Conservation (phyloP, 108 stramenopile genomes). For the Nannochloropsis salina region DNA sequence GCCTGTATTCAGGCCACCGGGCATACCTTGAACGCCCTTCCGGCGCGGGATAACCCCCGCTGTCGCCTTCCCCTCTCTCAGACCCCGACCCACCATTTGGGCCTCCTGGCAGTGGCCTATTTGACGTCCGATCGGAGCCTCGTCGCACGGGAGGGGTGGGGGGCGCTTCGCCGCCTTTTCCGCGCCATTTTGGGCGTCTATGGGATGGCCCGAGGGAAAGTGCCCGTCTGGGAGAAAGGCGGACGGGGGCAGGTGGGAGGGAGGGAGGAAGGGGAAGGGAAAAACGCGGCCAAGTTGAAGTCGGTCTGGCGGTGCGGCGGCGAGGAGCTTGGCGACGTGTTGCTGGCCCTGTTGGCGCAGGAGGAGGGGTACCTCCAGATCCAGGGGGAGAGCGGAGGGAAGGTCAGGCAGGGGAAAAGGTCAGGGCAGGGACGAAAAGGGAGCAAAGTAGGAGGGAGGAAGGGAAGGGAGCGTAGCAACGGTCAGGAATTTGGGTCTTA, state of each 20-base stretch:
- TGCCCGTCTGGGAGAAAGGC: not conserved
- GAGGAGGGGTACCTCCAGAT: not conserved
- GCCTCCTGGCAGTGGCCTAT: not conserved
- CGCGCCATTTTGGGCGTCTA: not conserved
- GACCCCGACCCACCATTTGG: not conserved
- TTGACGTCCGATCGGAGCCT: not conserved
- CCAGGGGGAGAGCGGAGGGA: not conserved
- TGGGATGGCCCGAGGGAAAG: not conserved
- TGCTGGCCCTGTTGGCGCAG: slow-evolving; percentile 9
- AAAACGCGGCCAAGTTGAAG: not conserved
- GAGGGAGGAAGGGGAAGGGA: not conserved
- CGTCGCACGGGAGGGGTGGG: not conserved
- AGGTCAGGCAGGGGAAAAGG: not conserved
- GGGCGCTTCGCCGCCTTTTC: not conserved
- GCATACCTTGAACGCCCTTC: not conserved
- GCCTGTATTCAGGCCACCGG: not conserved
- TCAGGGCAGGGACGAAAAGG: not conserved
- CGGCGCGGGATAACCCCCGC: not conserved
- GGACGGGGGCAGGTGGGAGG: not conserved
- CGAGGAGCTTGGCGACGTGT: not conserved
- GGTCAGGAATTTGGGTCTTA: too few relatives aligned
- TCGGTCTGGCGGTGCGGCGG: not conserved
- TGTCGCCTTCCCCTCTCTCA: slow-evolving; percentile 6
- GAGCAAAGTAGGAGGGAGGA: not conserved
- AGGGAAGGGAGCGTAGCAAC: not conserved